phyloP scores from a whole-genome alignment of 179 eudicot genomes.

The Sideroxylon spinosum region DNA sequence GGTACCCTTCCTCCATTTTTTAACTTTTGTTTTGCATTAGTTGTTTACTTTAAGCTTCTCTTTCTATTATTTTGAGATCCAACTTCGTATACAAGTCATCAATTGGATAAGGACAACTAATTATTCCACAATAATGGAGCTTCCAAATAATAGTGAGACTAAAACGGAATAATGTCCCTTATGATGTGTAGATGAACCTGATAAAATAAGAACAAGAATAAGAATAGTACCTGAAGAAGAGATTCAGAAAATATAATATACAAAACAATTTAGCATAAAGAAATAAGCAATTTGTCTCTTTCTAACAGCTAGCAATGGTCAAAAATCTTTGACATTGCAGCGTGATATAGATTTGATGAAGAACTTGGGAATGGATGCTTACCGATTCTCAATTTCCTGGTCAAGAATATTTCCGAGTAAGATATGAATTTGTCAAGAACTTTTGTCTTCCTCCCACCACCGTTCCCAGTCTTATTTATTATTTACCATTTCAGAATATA shows the following conservation, averaged over 20 bases:
- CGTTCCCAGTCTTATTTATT: too few species aligned
- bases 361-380: conserved; percentile 92
- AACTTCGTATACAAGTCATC: not conserved
- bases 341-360: conserved; percentile 83
- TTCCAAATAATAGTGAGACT: not conserved
- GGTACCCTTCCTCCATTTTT: too few species aligned
- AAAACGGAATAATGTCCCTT: not conserved
- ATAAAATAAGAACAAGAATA: conserved; percentile 14
- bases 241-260: not conserved
- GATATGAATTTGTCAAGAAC: conserved; percentile 8
- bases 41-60: not conserved
- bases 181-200: not conserved
- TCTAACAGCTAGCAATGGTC: not conserved
- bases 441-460: too few species aligned
- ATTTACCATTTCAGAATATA: not conserved
- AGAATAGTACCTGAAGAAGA: not conserved
- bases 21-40: too few species aligned
- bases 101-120: not conserved
- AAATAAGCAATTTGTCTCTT: not conserved
- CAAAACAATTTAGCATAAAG: not conserved
- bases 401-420: conserved; percentile 92
- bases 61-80: not conserved
- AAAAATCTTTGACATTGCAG: conserved; percentile 37
- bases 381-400: conserved; percentile 97
- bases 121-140: not conserved